Base-by-base conservation (phyloP, 768 basidiomycete species). In the Pulveroboletus sp. region DNA sequence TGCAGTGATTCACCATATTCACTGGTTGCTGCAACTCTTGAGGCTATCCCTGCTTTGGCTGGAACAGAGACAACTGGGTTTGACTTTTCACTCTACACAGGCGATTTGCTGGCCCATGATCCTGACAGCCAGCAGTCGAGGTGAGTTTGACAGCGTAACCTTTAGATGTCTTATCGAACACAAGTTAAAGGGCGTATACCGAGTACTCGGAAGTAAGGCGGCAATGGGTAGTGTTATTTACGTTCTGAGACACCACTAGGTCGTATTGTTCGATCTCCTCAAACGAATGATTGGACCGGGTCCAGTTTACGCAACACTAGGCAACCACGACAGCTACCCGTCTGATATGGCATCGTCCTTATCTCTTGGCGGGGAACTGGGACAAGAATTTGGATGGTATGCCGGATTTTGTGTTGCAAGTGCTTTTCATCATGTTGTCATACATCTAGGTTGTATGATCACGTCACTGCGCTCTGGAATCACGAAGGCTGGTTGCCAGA, bases 31-130 rank as follows among this genome's bases (percentile, higher is more conserved):
- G 72, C 87, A 13, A 81, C 77, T 1, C 69, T 89, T 20, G 64
- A 86, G 59, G 77, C 85, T 4, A 86, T 90, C 49, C 86, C 87
- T 19, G 73, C 72, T 3, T 68, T 90, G 23, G 74, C 85, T 20
- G 81, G 75, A 8, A 86, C 87, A 9, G 61, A 78, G 57, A 65
- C 73, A 1, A 77, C 72, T 13, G 83, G 82, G 3, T 86, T 89
- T 60, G 74, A 75, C 22, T 88, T 80, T 62, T 77, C 78, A 0
- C 40, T 90, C 16, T 89, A 76, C 59, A 90, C 87, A 0, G 87
- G 87, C 20, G 87, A 90, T 61, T 63, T 90, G 35, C 77, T 87
- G 32, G 79, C 83, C 6, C 87, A 90, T 62, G 88, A 89, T 63
- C 68, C 77, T 12, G 77, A 80, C 34, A 80, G 79, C 47, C 78